These are phyloP conservation scores for Gracilaria vermiculophylla DNA, from an alignment of 23 red algal species.

Conservation along the genomic window DNA sequence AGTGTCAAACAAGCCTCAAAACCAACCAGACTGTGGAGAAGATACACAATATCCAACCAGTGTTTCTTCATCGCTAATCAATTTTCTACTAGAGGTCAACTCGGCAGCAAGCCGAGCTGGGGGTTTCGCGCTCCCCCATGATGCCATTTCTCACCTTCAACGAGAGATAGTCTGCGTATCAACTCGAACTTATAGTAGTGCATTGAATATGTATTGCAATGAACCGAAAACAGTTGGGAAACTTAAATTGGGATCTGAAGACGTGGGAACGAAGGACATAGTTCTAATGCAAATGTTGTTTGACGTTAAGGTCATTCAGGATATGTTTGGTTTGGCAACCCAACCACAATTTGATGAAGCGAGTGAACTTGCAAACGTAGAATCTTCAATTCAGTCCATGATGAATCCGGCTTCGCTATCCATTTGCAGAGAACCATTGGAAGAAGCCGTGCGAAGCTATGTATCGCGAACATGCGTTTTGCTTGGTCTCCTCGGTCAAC, in stretches of 20 bases:
- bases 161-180: not conserved
- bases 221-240: not conserved
- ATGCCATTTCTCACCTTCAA: constrained; percentile 25
- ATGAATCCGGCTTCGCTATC: constrained; percentile 43
- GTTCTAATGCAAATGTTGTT: constrained; percentile 61
- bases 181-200: not conserved
- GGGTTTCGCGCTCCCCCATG: constrained; percentile 37
- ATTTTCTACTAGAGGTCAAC: constrained; percentile 27
- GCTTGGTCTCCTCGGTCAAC: constrained; percentile 29
- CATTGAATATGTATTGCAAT: not conserved
- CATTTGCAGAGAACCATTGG: constrained; percentile 16
- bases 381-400: constrained; percentile 17
- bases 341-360: not conserved
- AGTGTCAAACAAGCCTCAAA: not conserved
- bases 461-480: constrained; percentile 9
- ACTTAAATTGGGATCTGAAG: too few species aligned
- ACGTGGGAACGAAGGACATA: not conserved
- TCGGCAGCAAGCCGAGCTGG: constrained; percentile 39
- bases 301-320: constrained; percentile 37
- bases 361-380: not conserved
- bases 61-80: constrained; percentile 15
- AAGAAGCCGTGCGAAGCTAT: constrained; percentile 39
- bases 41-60: constrained; percentile 30
- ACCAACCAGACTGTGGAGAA: not conserved
- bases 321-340: not conserved